These are phyloP conservation scores for Dactylonectria macrodidyma DNA, from an alignment of 2,329 filamentous ascomycete genomes.

Conservation along the genomic window DNA sequence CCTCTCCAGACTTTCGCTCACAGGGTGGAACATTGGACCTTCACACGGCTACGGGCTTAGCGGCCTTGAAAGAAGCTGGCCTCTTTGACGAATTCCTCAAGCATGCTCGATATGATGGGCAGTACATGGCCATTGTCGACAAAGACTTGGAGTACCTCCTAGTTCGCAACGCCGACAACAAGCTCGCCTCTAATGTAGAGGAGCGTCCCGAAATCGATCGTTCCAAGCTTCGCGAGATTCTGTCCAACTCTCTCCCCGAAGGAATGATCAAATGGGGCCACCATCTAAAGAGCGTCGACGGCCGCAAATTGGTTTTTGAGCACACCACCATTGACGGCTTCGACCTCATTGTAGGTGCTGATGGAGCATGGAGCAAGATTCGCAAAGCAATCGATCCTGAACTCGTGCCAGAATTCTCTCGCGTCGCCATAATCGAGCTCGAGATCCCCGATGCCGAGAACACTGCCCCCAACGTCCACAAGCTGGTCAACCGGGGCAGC, in stretches of 20 bases:
- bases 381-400: slow-evolving; percentile 51
- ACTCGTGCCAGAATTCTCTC: slow-evolving; percentile 61
- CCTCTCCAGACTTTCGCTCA: slow-evolving; percentile 58
- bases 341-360: slow-evolving; percentile 56
- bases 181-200: slow-evolving; percentile 42
- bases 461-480: slow-evolving; percentile 59
- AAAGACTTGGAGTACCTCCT: slow-evolving; percentile 55
- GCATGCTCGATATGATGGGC: slow-evolving; percentile 66
- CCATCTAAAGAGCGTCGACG: slow-evolving; percentile 58
- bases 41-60: slow-evolving; percentile 65
- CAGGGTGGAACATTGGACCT: slow-evolving; percentile 71
- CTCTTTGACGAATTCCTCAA: slow-evolving; percentile 66
- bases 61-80: slow-evolving; percentile 64
- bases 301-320: slow-evolving; percentile 55
- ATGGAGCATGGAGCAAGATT: slow-evolving; percentile 57
- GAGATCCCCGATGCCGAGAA: slow-evolving; percentile 58
- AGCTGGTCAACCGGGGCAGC: slow-evolving; percentile 63
- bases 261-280: slow-evolving; percentile 63
- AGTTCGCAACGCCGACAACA: slow-evolving; percentile 43
- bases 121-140: slow-evolving; percentile 64
- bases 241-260: slow-evolving; percentile 61
- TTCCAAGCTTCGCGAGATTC: slow-evolving; percentile 58
- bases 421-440: slow-evolving; percentile 61
- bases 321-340: slow-evolving; percentile 54
- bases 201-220: slow-evolving; percentile 70